Evolutionary conservation across 306 rosid species (phyloP), one percentile per base, ranked within the genome.

Genomic region (Cyamopsis tetragonoloba): DNA sequence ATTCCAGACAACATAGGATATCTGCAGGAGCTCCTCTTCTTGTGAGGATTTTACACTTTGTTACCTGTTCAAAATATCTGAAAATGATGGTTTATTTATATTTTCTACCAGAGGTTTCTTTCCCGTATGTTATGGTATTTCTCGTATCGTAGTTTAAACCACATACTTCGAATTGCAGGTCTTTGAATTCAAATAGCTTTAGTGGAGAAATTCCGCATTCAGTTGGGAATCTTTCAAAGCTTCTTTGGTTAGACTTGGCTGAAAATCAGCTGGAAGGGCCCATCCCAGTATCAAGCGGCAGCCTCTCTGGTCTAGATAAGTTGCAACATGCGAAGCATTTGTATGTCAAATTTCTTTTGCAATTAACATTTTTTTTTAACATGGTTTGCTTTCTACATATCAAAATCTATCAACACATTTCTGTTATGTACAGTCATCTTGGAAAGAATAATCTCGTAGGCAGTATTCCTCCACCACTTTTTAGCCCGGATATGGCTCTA

Each of bases 1-100:
- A 85, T 87, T 79, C 95, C 91, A 1, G 85, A 72, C 19, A 58
- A 55, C 35, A 58, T 87, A 57, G 95, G 95, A 68, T 41, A 66
- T 44, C 79, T 88, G 38, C 44, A 44, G 58, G 69, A 72, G 75
- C 88, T 88, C 4, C 28, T 32, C 14, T 81, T 5, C 62, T 41
- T 88, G 91, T 88, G 74, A 75, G 81, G 22, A 68, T 22, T 27
- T 70, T 58, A 34, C 55, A 44, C 19, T 51, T 6, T 22, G 7
- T 69, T 20, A 41, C 69, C 42, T 12, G 6, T 19, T 42, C 8
- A 44, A 54, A 46, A 4, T 20, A 14, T 7, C 7, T 61, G 69
- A 38, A 71, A 56, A 23, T n/a, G 38, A 30, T 14, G 42, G 64
- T 51, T 42, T 24, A 7, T 18, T 17, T 18, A 15, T 17, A 17